Conservation (phyloP, 225 moss, liverwort and hornwort species). For the Physcomitrium patens region DNA sequence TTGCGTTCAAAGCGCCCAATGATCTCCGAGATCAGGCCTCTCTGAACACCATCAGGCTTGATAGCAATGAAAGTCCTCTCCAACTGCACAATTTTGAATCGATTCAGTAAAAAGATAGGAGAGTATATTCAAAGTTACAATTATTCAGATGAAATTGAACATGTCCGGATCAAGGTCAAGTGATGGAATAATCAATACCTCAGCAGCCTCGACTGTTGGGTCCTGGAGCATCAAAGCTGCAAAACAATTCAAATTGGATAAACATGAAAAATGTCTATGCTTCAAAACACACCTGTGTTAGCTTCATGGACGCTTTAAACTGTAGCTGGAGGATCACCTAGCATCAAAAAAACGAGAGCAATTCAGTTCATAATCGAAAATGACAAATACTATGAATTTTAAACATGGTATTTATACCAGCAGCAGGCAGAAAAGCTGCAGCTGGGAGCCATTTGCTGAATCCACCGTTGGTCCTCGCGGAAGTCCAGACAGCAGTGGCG, state of each 20-base stretch:
- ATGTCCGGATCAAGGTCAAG: not conserved
- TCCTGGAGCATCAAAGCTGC: conserved; percentile 85
- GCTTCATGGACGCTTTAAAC: too few species aligned
- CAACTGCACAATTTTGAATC: conserved; percentile 42
- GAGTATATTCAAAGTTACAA: not conserved
- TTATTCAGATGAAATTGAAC: not conserved
- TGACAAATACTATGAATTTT: not conserved
- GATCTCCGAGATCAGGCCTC: conserved; percentile 83
- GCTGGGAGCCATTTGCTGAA: conserved; percentile 79
- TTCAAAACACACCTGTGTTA: too few species aligned
- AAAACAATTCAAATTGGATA: conserved; percentile 2
- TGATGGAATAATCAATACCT: conserved; percentile 46
- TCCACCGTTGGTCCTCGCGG: conserved; percentile 46
- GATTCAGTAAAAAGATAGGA: not conserved
- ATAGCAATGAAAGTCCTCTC: conserved; percentile 90
- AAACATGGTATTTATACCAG: conserved; percentile 41
- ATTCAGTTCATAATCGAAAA: too few species aligned
- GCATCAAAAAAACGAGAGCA: too few species aligned
- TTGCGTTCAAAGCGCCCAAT: conserved; percentile 77
- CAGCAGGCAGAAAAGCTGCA: conserved; percentile 79
- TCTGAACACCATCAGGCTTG: conserved; percentile 88
- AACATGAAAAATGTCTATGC: not conserved
- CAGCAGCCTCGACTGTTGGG: conserved; percentile 80
- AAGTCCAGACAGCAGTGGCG: conserved; percentile 40
- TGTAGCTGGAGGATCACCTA: too few species aligned